phyloP scores from a whole-genome alignment of 495 filamentous ascomycete species.

The Xylaria cubensis region DNA sequence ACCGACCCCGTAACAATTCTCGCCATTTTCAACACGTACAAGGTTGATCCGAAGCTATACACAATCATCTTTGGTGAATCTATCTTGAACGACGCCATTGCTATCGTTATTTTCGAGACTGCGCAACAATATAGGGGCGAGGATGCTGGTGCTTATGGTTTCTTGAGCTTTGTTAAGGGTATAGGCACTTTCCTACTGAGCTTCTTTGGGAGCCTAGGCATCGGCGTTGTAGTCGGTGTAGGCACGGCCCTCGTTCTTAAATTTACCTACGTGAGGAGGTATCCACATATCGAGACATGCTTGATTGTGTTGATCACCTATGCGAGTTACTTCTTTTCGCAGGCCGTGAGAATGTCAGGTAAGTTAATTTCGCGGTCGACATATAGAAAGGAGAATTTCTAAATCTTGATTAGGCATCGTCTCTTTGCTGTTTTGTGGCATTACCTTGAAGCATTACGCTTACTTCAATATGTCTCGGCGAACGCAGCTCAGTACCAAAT shows the following conservation, averaged over 20 bases:
- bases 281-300: conserved; percentile 96
- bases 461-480: conserved; percentile 99
- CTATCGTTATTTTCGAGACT: conserved; percentile 98
- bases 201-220: conserved; percentile 92
- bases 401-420: conserved; percentile 76
- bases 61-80: conserved; percentile 98
- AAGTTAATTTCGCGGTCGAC: conserved; percentile 41
- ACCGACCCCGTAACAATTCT: conserved; percentile 97
- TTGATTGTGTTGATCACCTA: conserved; percentile 93
- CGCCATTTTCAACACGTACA: conserved; percentile 98
- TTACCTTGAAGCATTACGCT: conserved; percentile 97
- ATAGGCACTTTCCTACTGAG: conserved; percentile 93
- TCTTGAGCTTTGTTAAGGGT: conserved; percentile 83
- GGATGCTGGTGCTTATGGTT: conserved; percentile 65
- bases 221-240: conserved; percentile 87
- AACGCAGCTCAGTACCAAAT: conserved; percentile 97
- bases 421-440: conserved; percentile 94
- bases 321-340: conserved; percentile 95
- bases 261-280: conserved; percentile 88
- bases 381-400: conserved; percentile 12
- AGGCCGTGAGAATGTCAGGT: conserved; percentile 94
- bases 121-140: conserved; percentile 85
- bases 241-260: conserved; percentile 86
- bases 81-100: conserved; percentile 96
- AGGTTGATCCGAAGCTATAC: conserved; percentile 97